phyloP scores from a whole-genome alignment of 176 grass and related monocot species.

The Ampelocalamus luodianensis region DNA sequence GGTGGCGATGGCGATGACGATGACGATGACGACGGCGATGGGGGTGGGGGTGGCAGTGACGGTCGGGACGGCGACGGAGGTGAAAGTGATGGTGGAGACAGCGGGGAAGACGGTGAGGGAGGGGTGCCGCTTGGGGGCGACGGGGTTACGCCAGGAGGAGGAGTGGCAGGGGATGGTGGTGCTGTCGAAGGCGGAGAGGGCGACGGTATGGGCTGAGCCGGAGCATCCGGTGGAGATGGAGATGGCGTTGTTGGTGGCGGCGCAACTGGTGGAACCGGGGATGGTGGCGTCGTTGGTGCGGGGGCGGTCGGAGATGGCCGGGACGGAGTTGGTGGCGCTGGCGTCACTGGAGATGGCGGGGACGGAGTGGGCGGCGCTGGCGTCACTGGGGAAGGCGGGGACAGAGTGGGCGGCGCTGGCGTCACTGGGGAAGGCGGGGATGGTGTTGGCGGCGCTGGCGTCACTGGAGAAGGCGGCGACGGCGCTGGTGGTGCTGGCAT shows the following conservation, averaged over 20 bases:
- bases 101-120: background rate
- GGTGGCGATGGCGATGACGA: background rate
- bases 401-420: background rate
- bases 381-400: background rate
- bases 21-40: background rate
- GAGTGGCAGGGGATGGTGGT: background rate
- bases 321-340: background rate
- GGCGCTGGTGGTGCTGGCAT: background rate
- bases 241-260: background rate
- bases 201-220: background rate
- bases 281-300: background rate
- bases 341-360: background rate
- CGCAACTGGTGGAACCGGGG: background rate
- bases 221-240: background rate
- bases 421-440: slow-evolving; percentile 7
- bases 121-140: background rate
- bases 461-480: background rate
- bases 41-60: background rate
- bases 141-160: background rate
- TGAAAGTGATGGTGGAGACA: background rate
- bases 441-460: background rate
- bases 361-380: background rate
- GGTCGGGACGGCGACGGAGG: background rate
- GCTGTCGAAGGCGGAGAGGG: background rate
- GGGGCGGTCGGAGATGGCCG: background rate